Conservation (phyloP, 176 grass and related monocot genomes). For the Neostapfia colusana region DNA sequence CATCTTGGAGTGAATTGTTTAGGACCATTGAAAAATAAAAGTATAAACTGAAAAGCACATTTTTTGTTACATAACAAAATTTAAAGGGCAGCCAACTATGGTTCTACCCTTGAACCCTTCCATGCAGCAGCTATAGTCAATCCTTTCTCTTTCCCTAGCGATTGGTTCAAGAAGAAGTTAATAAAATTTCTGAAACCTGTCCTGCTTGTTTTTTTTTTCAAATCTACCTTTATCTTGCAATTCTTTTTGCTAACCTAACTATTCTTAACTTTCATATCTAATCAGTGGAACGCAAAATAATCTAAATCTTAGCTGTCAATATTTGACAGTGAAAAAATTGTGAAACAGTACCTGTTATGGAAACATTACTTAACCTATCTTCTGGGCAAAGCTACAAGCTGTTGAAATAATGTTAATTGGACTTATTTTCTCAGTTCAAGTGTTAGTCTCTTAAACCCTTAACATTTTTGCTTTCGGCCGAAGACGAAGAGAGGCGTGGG, state of each 20-base stretch:
- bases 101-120: not conserved
- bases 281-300: not conserved
- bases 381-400: not conserved
- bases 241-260: too few species aligned
- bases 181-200: not conserved
- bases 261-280: not conserved
- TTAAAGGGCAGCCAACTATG: not conserved
- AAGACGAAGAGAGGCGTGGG: too few species aligned
- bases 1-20: not conserved
- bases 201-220: not conserved
- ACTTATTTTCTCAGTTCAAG: not conserved
- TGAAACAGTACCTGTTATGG: not conserved
- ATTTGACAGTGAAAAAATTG: not conserved
- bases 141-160: too few species aligned
- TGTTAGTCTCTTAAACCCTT: not conserved
- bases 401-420: not conserved
- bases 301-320: too few species aligned
- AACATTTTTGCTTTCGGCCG: not conserved
- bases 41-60: not conserved
- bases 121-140: not conserved
- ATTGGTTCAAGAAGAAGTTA: not conserved
- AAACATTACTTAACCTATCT: slow-evolving; percentile 4
- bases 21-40: not conserved
- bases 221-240: not conserved
- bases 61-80: not conserved